A percentile compares a stretch with the other conserved stretches of the same genome.
These are phyloP conservation scores for Plasmodium coatneyi DNA, from an alignment of 169 alveolate genomes.

Conservation along the genomic window DNA sequence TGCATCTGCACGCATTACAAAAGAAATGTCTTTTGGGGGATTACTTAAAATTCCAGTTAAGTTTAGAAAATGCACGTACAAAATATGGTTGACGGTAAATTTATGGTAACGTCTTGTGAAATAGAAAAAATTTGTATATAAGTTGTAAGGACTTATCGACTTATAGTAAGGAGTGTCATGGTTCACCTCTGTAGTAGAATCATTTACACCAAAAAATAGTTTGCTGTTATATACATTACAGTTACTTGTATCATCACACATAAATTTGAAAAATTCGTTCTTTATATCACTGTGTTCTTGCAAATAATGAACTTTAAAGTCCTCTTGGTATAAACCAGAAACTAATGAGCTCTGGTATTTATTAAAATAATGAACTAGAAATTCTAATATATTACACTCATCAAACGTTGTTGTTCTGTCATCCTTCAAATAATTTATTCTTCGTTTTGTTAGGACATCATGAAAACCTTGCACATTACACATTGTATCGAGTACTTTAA, in stretches of 20 bases:
- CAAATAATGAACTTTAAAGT: neutral
- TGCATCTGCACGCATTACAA: neutral
- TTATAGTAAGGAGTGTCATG: neutral
- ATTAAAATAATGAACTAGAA: constrained; percentile 43
- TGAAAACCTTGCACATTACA: constrained; percentile 7
- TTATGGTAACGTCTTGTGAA: constrained; percentile 11
- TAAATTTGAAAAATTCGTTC: constrained; percentile 25
- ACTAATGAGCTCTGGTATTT: constrained; percentile 32
- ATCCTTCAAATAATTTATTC: constrained; percentile 20
- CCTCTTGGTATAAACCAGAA: neutral
- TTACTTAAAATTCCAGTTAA: constrained; percentile 44
- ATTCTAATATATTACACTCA: constrained; percentile 54
- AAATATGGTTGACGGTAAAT: neutral
- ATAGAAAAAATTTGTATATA: constrained; percentile 14
- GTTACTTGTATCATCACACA: constrained; percentile 15
- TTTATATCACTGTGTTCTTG: constrained; percentile 25
- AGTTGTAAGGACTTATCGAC: neutral
- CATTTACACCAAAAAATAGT: neutral
- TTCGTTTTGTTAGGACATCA: constrained; percentile 10
- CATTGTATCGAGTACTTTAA: constrained; percentile 33
- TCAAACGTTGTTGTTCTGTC: neutral
- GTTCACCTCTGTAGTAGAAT: neutral
- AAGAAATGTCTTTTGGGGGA: neutral
- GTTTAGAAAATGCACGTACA: constrained; percentile 30
- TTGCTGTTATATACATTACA: constrained; percentile 33